phyloP scores from a whole-genome alignment of 805 yeast genomes.

The Saturnispora besseyi region DNA sequence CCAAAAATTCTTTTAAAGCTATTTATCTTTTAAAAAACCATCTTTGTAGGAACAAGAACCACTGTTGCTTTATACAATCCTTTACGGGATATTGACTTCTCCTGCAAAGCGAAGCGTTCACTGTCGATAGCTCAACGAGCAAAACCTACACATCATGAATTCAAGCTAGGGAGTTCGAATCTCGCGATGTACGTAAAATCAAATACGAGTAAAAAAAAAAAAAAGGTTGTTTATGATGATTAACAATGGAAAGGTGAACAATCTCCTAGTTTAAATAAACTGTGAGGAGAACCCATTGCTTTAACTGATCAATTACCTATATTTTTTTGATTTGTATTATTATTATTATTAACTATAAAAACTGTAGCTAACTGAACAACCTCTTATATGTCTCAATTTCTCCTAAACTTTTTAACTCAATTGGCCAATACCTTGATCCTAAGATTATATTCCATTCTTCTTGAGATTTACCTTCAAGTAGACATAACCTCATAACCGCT shows the following conservation, averaged over 20 bases:
- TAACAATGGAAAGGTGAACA: conserved; percentile 21
- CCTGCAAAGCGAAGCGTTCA: neutral
- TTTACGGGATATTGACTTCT: neutral
- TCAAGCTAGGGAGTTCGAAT: conserved; percentile 8
- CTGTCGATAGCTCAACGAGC: conserved; percentile 4
- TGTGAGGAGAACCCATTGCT: conserved; percentile 21
- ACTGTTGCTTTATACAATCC: neutral
- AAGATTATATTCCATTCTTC: conserved; percentile 22
- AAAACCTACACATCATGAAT: neutral
- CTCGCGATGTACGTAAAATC: neutral
- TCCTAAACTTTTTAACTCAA: conserved; percentile 19
- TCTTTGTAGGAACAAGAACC: too few relatives aligned
- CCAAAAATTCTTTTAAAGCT: too few relatives aligned
- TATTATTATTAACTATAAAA: neutral
- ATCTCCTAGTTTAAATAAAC: conserved; percentile 19
- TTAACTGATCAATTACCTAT: conserved; percentile 4
- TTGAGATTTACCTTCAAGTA: conserved; percentile 33
- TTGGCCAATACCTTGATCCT: conserved; percentile 23
- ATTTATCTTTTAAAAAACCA: too few relatives aligned
- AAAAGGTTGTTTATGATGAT: conserved; percentile 15
- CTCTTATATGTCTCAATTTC: conserved; percentile 19
- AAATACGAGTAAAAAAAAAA: neutral
- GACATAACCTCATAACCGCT: conserved; percentile 37
- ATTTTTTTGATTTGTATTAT: conserved; percentile 1
- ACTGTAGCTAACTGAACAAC: neutral